Evolutionary conservation across 345 rosid genomes (phyloP).

Genomic region (Garcia nutans): DNA sequence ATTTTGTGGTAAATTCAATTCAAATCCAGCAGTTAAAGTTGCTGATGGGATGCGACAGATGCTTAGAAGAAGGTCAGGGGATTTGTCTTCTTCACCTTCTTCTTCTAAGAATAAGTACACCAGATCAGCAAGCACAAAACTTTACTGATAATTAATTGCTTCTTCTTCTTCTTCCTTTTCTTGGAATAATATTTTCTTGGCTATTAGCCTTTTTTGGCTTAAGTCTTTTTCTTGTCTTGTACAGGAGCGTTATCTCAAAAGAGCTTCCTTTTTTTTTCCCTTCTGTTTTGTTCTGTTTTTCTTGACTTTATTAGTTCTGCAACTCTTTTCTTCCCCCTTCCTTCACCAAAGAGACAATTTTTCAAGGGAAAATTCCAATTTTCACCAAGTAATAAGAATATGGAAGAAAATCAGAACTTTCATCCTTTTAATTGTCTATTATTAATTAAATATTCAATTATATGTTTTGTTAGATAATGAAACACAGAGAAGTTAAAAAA

Average conservation of each 20-base stretch:
- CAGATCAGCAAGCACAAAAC: conserved; percentile 54
- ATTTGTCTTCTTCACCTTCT: conserved; percentile 47
- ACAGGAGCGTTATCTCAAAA: conserved; percentile 26
- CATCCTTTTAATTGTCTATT: neutral
- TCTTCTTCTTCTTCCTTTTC: neutral
- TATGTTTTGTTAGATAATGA: neutral
- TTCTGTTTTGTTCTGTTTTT: neutral
- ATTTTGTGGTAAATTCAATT: conserved; percentile 80
- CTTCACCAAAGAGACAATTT: neutral
- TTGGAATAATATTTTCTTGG: conserved; percentile 25
- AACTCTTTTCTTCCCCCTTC: conserved; percentile 1
- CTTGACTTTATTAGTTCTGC: neutral
- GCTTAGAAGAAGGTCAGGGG: conserved; percentile 74
- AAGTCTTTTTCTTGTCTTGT: conserved; percentile 16
- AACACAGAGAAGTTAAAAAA: too few relatives aligned
- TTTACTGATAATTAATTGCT: conserved; percentile 31
- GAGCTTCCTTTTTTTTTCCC: conserved; percentile 5
- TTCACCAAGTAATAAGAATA: neutral
- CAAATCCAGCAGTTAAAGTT: conserved; percentile 79
- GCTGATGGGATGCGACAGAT: conserved; percentile 97
- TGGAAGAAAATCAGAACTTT: neutral
- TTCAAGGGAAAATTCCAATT: neutral
- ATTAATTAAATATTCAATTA: too few relatives aligned
- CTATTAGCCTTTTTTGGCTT: conserved; percentile 19
- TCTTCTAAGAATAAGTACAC: conserved; percentile 56